These are phyloP conservation scores for Pseudopyricularia javanii DNA, from an alignment of 2,329 filamentous ascomycete species.

Conservation along the genomic window DNA sequence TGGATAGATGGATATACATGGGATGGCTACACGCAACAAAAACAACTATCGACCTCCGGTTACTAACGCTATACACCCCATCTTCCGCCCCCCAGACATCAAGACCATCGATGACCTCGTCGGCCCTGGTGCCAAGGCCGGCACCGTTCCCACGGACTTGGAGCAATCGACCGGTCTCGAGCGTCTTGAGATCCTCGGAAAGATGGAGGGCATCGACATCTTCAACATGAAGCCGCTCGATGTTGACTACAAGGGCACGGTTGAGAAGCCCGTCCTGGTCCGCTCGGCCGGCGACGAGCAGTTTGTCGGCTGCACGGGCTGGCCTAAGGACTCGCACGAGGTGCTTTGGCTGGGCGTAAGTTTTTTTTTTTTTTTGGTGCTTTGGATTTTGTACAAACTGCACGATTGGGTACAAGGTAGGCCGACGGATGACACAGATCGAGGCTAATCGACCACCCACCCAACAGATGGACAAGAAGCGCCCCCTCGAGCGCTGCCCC, in stretches of 20 bases:
- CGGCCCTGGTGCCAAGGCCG: constrained; percentile 66
- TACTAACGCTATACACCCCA: constrained; percentile 9
- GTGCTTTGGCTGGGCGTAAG: constrained; percentile 84
- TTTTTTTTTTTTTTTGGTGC: constrained; percentile 11
- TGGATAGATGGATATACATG: too few species aligned
- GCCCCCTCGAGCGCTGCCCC: constrained; percentile 86
- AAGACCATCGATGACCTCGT: constrained; percentile 71
- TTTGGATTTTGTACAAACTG: too few species aligned
- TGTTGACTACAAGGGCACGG: constrained; percentile 50
- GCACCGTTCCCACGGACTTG: constrained; percentile 83
- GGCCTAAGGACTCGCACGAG: constrained; percentile 80
- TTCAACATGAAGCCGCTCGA: constrained; percentile 98
- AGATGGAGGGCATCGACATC: constrained; percentile 96
- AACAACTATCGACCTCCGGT: too few species aligned
- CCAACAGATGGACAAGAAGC: constrained; percentile 68
- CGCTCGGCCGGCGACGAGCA: constrained; percentile 92
- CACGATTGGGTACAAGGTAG: too few species aligned
- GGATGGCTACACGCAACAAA: too few species aligned
- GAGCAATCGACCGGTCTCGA: constrained; percentile 96
- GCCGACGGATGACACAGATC: too few species aligned
- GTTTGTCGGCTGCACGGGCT: constrained; percentile 92
- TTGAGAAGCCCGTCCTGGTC: constrained; percentile 82
- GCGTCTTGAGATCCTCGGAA: constrained; percentile 96
- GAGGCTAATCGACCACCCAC: background rate
- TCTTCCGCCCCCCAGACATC: constrained; percentile 53